Evolutionary conservation across 768 basidiomycete genomes (phyloP).

Genomic region (Hypholoma fasciculare): DNA sequence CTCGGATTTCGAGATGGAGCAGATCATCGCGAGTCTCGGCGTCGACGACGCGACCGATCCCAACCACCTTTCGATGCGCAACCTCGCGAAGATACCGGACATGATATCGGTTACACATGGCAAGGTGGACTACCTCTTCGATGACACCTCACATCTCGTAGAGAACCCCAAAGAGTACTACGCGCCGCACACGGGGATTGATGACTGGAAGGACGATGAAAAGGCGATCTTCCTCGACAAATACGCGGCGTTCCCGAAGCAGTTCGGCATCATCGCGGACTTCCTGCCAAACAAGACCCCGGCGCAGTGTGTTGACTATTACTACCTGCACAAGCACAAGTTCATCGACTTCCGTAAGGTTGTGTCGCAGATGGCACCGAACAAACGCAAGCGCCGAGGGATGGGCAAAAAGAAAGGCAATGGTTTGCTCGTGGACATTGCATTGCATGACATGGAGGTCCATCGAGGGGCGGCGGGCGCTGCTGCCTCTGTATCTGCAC

Average conservation of each 20-base stretch:
- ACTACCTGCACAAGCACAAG: conserved; percentile 93
- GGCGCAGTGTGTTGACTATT: conserved; percentile 88
- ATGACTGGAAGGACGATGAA: conserved; percentile 89
- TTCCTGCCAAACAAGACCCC: conserved; percentile 82
- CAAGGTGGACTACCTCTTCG: conserved; percentile 62
- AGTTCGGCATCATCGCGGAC: conserved; percentile 91
- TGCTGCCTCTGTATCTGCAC: conserved; percentile 25
- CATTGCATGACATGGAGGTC: conserved; percentile 68
- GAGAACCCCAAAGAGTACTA: conserved; percentile 79
- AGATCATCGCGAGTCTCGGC: conserved; percentile 92
- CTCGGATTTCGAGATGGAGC: conserved; percentile 95
- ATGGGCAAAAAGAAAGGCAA: conserved; percentile 80
- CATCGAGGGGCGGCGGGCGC: conserved; percentile 21
- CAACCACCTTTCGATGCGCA: conserved; percentile 79
- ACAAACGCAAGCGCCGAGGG: conserved; percentile 62
- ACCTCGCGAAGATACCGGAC: conserved; percentile 87
- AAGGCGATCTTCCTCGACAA: conserved; percentile 75
- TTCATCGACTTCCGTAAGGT: conserved; percentile 83
- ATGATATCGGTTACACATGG: conserved; percentile 77
- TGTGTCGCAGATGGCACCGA: conserved; percentile 63
- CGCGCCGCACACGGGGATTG: conserved; percentile 66
- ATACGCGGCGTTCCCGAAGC: conserved; percentile 87
- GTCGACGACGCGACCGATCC: conserved; percentile 94
- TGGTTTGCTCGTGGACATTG: conserved; percentile 78
- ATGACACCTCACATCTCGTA: conserved; percentile 85